phyloP scores from a whole-genome alignment of 2,329 filamentous ascomycete species.

The Epichloe baconii region DNA sequence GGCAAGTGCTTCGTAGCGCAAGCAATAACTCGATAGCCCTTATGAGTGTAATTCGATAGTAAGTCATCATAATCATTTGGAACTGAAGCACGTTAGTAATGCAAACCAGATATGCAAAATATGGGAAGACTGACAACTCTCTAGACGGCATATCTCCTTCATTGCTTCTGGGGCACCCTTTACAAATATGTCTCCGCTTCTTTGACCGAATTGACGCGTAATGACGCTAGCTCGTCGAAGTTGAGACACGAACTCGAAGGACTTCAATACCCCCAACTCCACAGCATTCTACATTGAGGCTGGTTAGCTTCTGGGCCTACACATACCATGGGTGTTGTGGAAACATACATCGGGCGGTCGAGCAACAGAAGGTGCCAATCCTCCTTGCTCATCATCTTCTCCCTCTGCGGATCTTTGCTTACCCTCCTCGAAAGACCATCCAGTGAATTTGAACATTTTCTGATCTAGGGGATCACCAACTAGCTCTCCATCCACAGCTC shows the following conservation, averaged over 20 bases:
- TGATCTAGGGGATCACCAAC: constrained; percentile 89
- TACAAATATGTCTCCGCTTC: constrained; percentile 77
- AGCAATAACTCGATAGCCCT: constrained; percentile 91
- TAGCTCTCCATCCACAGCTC: constrained; percentile 75
- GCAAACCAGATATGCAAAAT: neutral
- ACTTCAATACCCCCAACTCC: constrained; percentile 80
- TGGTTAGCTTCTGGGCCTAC: constrained; percentile 11
- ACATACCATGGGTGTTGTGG: neutral
- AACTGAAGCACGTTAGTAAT: constrained; percentile 33
- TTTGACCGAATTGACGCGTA: constrained; percentile 74
- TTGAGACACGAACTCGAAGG: constrained; percentile 91
- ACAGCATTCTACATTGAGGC: constrained; percentile 35
- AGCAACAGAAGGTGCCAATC: constrained; percentile 77
- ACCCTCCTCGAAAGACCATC: constrained; percentile 86
- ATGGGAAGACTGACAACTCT: constrained; percentile 49
- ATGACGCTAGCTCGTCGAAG: constrained; percentile 86
- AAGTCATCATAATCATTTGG: constrained; percentile 83
- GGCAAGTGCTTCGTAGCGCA: constrained; percentile 82
- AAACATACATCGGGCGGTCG: constrained; percentile 50
- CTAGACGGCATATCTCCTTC: constrained; percentile 76
- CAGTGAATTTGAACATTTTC: constrained; percentile 97
- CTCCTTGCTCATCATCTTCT: constrained; percentile 61
- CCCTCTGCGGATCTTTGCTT: constrained; percentile 50
- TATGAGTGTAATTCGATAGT: constrained; percentile 81
- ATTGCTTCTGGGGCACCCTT: constrained; percentile 96